Evolutionary conservation across 2,329 filamentous ascomycete species (phyloP).

Genomic region (Alternaria arborescens): DNA sequence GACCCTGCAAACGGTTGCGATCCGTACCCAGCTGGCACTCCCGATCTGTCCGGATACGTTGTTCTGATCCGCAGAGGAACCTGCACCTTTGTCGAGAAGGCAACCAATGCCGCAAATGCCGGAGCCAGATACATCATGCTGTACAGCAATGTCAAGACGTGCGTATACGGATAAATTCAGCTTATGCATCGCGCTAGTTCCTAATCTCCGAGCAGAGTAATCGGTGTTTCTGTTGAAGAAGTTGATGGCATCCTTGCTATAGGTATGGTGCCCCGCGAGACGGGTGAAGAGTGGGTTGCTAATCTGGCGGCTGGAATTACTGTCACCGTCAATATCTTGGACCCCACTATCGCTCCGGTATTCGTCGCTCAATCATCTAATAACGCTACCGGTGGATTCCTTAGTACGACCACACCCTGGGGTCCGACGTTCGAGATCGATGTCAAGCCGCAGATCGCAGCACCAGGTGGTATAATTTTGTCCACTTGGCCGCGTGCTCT

Average conservation of each 20-base stretch:
- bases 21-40: background rate
- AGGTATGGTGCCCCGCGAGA: too few species aligned
- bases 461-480: slow-evolving; percentile 66
- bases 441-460: slow-evolving; percentile 64
- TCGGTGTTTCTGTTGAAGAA: background rate
- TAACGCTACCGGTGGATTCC: background rate
- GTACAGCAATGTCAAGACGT: background rate
- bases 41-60: background rate
- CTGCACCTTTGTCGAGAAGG: background rate
- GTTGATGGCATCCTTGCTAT: too few species aligned
- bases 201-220: too few species aligned
- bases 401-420: slow-evolving; percentile 51
- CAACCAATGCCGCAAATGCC: background rate
- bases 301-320: too few species aligned
- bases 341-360: too few species aligned
- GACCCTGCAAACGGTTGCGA: too few species aligned
- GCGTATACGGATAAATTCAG: too few species aligned
- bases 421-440: slow-evolving; percentile 68
- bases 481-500: slow-evolving; percentile 62
- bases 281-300: too few species aligned
- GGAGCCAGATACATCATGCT: slow-evolving; percentile 1
- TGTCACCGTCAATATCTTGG: too few species aligned
- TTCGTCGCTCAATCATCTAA: background rate
- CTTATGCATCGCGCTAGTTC: too few species aligned
- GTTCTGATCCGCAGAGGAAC: slow-evolving; percentile 1